Base-by-base conservation (phyloP, 2,329 filamentous ascomycete species). In the Ilyonectria sp. region DNA sequence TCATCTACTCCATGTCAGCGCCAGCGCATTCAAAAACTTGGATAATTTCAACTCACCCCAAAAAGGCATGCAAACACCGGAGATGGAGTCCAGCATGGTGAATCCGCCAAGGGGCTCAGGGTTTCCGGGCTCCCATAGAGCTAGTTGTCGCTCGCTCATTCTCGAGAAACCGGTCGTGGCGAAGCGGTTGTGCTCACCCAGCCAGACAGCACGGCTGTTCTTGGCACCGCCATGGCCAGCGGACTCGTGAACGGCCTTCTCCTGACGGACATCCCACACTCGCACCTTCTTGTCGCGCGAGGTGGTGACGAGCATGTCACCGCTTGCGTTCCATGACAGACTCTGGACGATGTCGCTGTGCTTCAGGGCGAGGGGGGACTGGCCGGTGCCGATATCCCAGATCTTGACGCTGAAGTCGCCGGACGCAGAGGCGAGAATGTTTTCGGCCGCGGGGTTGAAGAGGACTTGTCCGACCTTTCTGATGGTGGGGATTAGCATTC, bases 11-110 rank as follows among this genome's bases (percentile, higher is more conserved):
- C 7, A n/a, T 33, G 71, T 81, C 69, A 79, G 74, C 59, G 33
- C 60, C 53, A 31, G 40, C 47, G 54, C 23, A 44, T 23, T n/a
- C 5, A n/a, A 56, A 37, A 13, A 4, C 50, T 26, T 13, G 1
- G 13, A 37, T 43, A 21, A 40, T 55, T n/a, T 11, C 17, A 50
- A 76, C 85, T 72, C 80, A 90, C 88, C 96, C 96, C 96, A 99
- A 89, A 99, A 98, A 35, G 96, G 96, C 94, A 99, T 98, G 87
- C 94, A 97, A 67, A 99, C 95, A 80, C 96, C 96, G 52, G 95
- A 98, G 77, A 97, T 97, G 53, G 94, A 97, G 83, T 99, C 96
- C 55, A 99, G 88, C 74, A 93, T 93, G 76, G 90, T 91, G 84
- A 98, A 98, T 17, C 94, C 95, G 57, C 94, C 94, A 76, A 98